Conservation (phyloP, 805 yeast genomes). For the Hanseniaspora nectarophila region DNA sequence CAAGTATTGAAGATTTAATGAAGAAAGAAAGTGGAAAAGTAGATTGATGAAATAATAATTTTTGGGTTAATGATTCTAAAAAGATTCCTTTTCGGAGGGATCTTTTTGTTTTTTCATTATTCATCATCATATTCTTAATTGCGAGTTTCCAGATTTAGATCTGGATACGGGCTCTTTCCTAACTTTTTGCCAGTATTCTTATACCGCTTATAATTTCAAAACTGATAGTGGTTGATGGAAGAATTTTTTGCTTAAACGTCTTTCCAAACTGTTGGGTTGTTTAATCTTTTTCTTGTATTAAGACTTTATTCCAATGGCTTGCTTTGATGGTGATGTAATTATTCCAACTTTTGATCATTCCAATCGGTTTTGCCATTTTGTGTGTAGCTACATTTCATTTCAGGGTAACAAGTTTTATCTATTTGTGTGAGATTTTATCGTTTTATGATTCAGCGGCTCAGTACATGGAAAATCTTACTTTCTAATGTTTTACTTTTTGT, state of each 20-base stretch:
- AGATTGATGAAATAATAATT: too few species aligned
- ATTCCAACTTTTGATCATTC: neutral
- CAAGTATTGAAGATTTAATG: neutral
- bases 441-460: neutral
- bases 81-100: too few species aligned
- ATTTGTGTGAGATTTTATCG: neutral
- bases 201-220: neutral
- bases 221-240: neutral
- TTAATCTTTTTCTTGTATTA: neutral
- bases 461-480: slow-evolving; percentile 4
- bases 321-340: neutral
- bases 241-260: neutral
- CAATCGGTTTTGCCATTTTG: neutral
- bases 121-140: too few species aligned
- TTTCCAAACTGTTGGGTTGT: neutral
- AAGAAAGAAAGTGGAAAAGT: too few species aligned
- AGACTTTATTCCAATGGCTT: neutral
- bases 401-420: neutral
- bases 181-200: neutral
- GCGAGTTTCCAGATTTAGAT: neutral
- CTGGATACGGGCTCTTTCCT: neutral
- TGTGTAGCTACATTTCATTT: slow-evolving; percentile 1
- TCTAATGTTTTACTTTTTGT: too few species aligned
- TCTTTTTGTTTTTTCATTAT: too few species aligned
- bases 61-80: too few species aligned